These are phyloP conservation scores for Pyrenochaeta sp. DNA, from an alignment of 2,329 filamentous ascomycete species.

Conservation along the genomic window DNA sequence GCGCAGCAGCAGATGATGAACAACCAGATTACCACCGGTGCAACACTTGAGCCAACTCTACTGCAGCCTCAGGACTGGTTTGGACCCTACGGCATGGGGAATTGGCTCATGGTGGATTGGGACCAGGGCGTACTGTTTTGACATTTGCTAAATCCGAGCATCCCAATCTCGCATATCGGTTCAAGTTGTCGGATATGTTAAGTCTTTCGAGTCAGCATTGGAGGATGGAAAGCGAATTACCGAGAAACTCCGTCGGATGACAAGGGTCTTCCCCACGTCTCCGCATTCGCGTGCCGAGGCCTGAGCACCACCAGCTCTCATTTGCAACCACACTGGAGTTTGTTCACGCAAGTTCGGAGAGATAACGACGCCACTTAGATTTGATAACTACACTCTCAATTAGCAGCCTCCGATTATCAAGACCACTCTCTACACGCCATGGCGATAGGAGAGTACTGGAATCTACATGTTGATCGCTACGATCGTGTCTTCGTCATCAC, in stretches of 20 bases:
- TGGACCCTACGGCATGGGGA: constrained; percentile 37
- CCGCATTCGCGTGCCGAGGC: constrained; percentile 31
- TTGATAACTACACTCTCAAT: background rate
- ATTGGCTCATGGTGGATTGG: constrained; percentile 46
- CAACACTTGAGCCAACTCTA: constrained; percentile 33
- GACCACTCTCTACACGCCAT: constrained; percentile 16
- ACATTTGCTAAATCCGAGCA: background rate
- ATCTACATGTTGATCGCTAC: constrained; percentile 56
- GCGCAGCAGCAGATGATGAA: constrained; percentile 26
- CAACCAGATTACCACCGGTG: constrained; percentile 17
- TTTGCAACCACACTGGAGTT: background rate
- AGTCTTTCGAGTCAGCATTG: constrained; percentile 2
- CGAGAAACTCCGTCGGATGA: constrained; percentile 14
- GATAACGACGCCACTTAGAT: too few species aligned
- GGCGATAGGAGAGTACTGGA: constrained; percentile 44
- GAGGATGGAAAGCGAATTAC: constrained; percentile 3
- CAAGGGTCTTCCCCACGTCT: constrained; percentile 25
- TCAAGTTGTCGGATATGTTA: background rate
- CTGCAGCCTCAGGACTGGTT: constrained; percentile 42
- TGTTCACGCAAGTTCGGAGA: too few species aligned
- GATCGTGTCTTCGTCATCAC: constrained; percentile 61
- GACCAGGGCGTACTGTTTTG: constrained; percentile 38
- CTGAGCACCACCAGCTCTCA: constrained; percentile 1
- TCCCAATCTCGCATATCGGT: background rate
- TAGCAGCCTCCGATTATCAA: background rate